Percentiles rank a stretch among this genome's conserved stretches.
Conservation (phyloP, 2,329 filamentous ascomycete species). For the Trichoderma oligosporum region DNA sequence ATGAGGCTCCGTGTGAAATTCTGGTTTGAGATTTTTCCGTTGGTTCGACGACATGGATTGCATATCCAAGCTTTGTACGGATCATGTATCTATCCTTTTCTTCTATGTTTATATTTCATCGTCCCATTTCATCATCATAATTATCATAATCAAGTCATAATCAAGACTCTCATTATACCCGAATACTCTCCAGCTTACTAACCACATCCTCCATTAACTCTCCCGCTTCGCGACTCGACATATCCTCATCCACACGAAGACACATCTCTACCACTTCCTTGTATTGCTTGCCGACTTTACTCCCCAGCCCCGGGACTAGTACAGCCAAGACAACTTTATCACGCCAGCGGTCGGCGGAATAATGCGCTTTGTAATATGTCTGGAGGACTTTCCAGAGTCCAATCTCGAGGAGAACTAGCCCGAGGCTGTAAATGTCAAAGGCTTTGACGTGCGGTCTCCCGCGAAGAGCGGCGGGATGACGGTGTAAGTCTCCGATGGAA, state of each 20-base stretch:
- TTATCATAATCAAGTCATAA: neutral
- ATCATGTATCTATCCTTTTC: neutral
- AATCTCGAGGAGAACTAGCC: slow-evolving; percentile 49
- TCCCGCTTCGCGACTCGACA: slow-evolving; percentile 36
- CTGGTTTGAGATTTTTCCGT: too few relatives aligned
- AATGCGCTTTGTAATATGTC: slow-evolving; percentile 40
- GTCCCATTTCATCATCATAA: neutral
- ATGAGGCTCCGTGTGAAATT: too few relatives aligned
- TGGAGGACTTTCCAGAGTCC: slow-evolving; percentile 45
- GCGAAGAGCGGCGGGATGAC: slow-evolving; percentile 43
- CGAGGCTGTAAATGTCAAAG: slow-evolving; percentile 52
- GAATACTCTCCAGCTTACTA: slow-evolving; percentile 38
- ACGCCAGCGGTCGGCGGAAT: slow-evolving; percentile 41
- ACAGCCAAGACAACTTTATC: slow-evolving; percentile 40
- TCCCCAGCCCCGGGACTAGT: slow-evolving; percentile 40
- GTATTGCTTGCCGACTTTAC: slow-evolving; percentile 41
- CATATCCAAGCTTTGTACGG: too few relatives aligned
- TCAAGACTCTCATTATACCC: slow-evolving; percentile 27
- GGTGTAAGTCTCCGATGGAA: slow-evolving; percentile 43
- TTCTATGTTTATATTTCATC: neutral
- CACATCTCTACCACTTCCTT: slow-evolving; percentile 42
- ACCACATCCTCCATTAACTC: slow-evolving; percentile 43
- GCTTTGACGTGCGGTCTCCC: slow-evolving; percentile 44
- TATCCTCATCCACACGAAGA: slow-evolving; percentile 36
- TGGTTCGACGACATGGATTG: too few relatives aligned